Evolutionary conservation across 306 rosid species (phyloP).

Genomic region (Vachellia pachyceras): DNA sequence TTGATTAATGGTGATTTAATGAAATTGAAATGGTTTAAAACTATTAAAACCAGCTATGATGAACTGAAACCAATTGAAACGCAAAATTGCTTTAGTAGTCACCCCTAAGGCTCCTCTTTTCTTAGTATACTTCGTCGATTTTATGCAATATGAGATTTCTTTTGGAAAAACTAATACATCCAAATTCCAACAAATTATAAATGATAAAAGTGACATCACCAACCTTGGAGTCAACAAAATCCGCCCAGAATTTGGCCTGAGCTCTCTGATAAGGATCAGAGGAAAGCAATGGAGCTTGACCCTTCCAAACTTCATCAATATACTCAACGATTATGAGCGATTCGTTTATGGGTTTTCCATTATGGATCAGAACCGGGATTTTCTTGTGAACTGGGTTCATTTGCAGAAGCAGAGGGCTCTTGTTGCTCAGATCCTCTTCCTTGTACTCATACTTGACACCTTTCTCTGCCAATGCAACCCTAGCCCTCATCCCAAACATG

Average conservation of each 20-base stretch:
- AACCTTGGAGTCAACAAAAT: conserved; percentile 44
- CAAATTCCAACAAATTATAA: too few relatives aligned
- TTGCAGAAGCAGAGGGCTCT: conserved; percentile 35
- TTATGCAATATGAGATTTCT: too few relatives aligned
- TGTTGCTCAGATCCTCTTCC: neutral
- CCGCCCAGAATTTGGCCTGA: conserved; percentile 54
- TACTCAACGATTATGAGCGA: neutral
- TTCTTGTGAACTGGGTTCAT: conserved; percentile 46
- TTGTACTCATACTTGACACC: neutral
- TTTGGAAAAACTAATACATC: too few relatives aligned
- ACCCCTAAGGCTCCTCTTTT: too few relatives aligned
- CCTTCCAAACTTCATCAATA: conserved; percentile 3
- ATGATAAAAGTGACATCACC: neutral
- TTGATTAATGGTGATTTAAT: too few relatives aligned
- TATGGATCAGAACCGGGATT: conserved; percentile 47
- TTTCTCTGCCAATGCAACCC: neutral
- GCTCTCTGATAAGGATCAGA: conserved; percentile 41
- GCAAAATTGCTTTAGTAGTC: too few relatives aligned
- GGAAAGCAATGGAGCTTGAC: conserved; percentile 31
- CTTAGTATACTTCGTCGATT: too few relatives aligned
- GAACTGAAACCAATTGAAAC: too few relatives aligned
- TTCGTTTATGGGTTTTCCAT: conserved; percentile 18
- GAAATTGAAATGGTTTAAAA: too few relatives aligned
- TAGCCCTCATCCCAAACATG: conserved; percentile 7
- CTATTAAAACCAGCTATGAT: too few relatives aligned